Evolutionary conservation across 768 basidiomycete species (phyloP), one percentile per base, ranked within the genome.

Genomic region (Coprinopsis cinerea): DNA sequence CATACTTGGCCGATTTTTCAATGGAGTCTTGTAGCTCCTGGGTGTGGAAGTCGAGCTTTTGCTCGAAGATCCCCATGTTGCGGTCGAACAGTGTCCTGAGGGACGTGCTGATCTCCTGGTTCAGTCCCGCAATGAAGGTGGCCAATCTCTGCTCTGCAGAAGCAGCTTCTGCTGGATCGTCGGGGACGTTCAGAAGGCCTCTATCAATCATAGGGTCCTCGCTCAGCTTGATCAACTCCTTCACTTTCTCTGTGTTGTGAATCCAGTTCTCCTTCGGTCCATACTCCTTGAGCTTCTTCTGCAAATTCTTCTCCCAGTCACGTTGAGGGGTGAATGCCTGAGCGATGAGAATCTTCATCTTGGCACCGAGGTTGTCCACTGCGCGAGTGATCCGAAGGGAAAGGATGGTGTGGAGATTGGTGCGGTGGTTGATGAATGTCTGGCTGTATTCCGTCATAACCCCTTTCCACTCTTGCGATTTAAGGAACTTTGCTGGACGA

Each of bases 381-480:
- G 49, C 54, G 7, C 51, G 51, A 14, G 52, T 50, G 0, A 51
- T 51, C 30, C 53, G 53, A 18, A 59, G 44, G 15, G 57, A 47
- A 1, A 59, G 52, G 2, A 48, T 30, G 17, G 54, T 48, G 28
- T 58, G 55, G 1, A 62, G 41, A n/a, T 37, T 36, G 1, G 45
- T 23, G 18, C 55, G 55, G 20, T 54, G 51, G 18, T 47, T 25
- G 18, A 55, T 53, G 44, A 59, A 61, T 17, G 45, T 50, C 14
- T 48, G 17, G 20, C 53, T 47, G 47, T 58, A 56, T 2, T 43
- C 57, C 17, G 52, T 27, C 9, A 61, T 54, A 7, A 55, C 26
- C 5, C 53, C 40, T 24, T 59, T 59, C 58, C 60, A 61, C 5
- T 59, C 60, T 11, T 54, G 48, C 15, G 60, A 35, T 48, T 58